phyloP scores from a whole-genome alignment of 2,329 filamentous ascomycete species.

The Aspergillus piperis region DNA sequence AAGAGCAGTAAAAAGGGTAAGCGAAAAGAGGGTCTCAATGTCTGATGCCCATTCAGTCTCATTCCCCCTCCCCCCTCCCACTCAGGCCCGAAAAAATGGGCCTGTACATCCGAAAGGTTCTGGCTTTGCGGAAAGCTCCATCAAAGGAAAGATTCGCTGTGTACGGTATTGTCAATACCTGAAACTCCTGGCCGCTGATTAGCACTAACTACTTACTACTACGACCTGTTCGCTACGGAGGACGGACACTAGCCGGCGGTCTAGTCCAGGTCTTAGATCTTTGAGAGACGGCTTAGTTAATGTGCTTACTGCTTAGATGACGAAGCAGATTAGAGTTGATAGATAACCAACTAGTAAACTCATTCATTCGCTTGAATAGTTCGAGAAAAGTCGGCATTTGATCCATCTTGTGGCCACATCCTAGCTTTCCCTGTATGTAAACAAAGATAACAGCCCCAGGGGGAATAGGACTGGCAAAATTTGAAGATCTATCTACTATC shows the following conservation, averaged over 20 bases:
- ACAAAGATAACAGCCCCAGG: background rate
- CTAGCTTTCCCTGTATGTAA: background rate
- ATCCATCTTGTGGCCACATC: background rate
- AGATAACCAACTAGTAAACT: background rate
- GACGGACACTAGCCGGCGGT: background rate
- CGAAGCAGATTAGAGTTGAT: background rate
- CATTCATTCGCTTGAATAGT: background rate
- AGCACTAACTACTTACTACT: too few relatives aligned
- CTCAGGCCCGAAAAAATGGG: background rate
- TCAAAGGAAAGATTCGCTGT: background rate
- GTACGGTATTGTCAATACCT: constrained; percentile 1
- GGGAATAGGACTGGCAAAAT: background rate
- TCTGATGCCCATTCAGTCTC: background rate
- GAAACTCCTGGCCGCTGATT: background rate
- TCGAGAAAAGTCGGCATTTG: background rate
- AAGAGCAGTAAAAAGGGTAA: background rate
- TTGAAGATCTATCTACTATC: background rate
- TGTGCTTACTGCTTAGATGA: background rate
- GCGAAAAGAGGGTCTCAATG: background rate
- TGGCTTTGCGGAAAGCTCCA: background rate
- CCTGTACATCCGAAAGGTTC: background rate
- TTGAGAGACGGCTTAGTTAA: background rate
- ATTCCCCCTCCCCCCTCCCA: background rate
- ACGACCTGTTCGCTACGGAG: background rate
- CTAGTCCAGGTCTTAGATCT: constrained; percentile 1